Evolutionary conservation across 225 moss, liverwort and hornwort genomes (phyloP), one percentile per base, ranked within the genome.

Genomic region (Rhytidiadelphus loreus): DNA sequence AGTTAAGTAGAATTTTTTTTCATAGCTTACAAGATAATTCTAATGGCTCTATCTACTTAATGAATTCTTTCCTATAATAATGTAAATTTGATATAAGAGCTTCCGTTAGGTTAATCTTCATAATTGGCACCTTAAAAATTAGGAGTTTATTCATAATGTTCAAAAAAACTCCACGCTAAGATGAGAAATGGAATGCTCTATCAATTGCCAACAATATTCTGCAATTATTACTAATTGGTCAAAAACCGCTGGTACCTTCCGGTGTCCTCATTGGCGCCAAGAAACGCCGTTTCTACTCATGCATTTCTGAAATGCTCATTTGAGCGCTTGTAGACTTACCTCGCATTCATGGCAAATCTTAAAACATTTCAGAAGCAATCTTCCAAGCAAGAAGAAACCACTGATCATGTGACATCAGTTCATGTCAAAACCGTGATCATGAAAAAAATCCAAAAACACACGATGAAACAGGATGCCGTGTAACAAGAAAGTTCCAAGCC

Each of bases 91-190:
- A 15, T 69, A 16, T 37, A 20, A 13, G 14, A 70, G 8, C 8
- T 0, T 39, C 7, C 6, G 0, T 0, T 5, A 16, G 5, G 0
- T 75, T 50, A 75, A 50, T 4, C 4, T 48, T 48, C 19, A 48
- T 48, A 74, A 20, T 48, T 5, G 8, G 2, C 20, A 20, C 5
- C 33, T 21, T 33, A 33, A 33, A 20, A 50, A 8, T 13, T 1
- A n/a, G 0, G 5, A 22, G 3, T 35, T 3, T 9, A 35, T 23
- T 76, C 13, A 76, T 6, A 14, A 35, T 76, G 76, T 14, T 77
- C 6, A 33, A 33, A 52, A 33, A 77, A 53, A 53, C 1, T 23
- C 7, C 20, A 50, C 20, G 12, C 7, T 74, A 48, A 35, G 9
- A 35, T 53, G 76, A 5, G 76, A 5, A 35, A 76, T 53, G 53